Evolutionary conservation across 352 stramenopile species (phyloP).

Genomic region (Globisporangium carolinianum): DNA sequence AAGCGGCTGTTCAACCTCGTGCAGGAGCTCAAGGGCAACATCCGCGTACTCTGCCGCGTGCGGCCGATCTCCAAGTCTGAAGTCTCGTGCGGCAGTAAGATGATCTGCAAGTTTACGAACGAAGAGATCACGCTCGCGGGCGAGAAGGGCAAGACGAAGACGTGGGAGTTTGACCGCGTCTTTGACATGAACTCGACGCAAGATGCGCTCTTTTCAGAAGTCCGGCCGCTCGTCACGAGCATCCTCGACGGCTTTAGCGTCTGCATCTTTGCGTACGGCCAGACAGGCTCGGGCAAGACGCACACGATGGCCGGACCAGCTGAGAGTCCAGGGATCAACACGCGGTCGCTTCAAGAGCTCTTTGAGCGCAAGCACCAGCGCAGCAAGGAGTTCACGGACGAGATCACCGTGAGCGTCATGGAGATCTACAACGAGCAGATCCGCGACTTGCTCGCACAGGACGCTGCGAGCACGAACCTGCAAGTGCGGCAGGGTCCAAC

Average conservation of each 20-base stretch:
- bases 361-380: constrained; percentile 69
- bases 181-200: constrained; percentile 76
- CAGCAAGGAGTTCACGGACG: constrained; percentile 72
- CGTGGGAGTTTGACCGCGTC: constrained; percentile 81
- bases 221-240: constrained; percentile 75
- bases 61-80: constrained; percentile 87
- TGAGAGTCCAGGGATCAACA: constrained; percentile 80
- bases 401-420: constrained; percentile 88
- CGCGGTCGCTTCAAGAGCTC: constrained; percentile 73
- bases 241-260: constrained; percentile 86
- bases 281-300: constrained; percentile 85
- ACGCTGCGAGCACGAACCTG: constrained; percentile 73
- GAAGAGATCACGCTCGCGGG: constrained; percentile 75
- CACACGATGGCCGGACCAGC: constrained; percentile 74
- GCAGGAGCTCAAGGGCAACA: constrained; percentile 95
- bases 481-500: constrained; percentile 77
- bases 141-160: constrained; percentile 84
- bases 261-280: constrained; percentile 89
- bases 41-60: constrained; percentile 95
- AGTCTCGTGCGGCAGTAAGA: constrained; percentile 60
- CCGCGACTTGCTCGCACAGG: constrained; percentile 87
- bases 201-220: constrained; percentile 71
- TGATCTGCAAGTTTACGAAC: constrained; percentile 74
- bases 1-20: constrained; percentile 94
- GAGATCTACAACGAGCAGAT: constrained; percentile 98